Conservation (phyloP, 139 green algal genomes). For the Micractinium sp. region DNA sequence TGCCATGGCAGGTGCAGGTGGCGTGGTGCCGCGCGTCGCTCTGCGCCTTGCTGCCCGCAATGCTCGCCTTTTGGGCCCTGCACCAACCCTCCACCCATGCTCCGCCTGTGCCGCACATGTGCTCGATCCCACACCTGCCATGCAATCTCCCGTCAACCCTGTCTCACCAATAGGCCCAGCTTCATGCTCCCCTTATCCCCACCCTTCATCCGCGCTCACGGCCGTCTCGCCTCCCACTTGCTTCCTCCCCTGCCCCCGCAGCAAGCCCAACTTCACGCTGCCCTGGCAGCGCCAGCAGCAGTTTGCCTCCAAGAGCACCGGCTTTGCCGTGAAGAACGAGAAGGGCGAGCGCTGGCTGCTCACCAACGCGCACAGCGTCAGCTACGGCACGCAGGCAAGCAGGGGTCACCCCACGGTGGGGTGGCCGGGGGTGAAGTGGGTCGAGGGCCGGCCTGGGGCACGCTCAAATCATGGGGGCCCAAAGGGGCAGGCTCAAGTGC, state of each 20-base stretch:
- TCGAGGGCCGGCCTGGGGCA: too few species aligned
- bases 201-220: neutral
- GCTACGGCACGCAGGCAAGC: slow-evolving; percentile 79
- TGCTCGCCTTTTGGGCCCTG: neutral
- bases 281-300: slow-evolving; percentile 47
- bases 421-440: neutral
- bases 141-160: too few species aligned
- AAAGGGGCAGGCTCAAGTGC: too few species aligned
- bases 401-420: neutral
- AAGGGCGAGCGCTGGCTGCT: slow-evolving; percentile 70
- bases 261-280: slow-evolving; percentile 86
- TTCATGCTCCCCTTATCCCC: neutral
- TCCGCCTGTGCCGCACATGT: too few species aligned
- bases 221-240: neutral
- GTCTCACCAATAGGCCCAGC: neutral
- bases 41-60: neutral
- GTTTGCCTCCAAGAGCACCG: slow-evolving; percentile 35
- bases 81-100: too few species aligned
- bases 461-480: too few species aligned
- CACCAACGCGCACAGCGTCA: slow-evolving; percentile 91
- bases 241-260: neutral
- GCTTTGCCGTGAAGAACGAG: slow-evolving; percentile 55
- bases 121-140: neutral
- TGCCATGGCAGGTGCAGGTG: neutral
- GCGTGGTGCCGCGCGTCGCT: neutral